These are phyloP conservation scores for Cryphonectria nitschkei DNA, from an alignment of 2,329 filamentous ascomycete genomes.

Conservation along the genomic window DNA sequence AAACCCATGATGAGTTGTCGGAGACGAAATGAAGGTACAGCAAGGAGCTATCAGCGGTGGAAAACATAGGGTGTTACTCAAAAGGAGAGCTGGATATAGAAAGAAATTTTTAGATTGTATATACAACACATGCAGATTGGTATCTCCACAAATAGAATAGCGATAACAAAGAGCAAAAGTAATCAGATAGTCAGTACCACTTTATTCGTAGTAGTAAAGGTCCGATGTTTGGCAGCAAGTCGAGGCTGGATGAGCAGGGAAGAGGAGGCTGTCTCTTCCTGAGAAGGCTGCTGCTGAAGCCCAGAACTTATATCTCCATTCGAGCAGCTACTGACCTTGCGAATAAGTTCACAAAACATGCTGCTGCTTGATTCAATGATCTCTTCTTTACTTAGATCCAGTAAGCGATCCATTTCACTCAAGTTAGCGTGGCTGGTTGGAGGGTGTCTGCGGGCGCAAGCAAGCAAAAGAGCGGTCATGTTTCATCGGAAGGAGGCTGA, in stretches of 20 bases:
- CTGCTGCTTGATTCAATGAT: background rate
- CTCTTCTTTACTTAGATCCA: background rate
- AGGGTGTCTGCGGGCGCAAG: background rate
- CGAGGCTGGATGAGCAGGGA: background rate
- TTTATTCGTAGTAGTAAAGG: background rate
- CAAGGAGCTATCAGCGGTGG: conserved; percentile 25
- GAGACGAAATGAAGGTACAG: conserved; percentile 26
- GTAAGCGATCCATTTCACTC: background rate
- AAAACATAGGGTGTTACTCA: conserved; percentile 23
- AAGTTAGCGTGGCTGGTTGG: too few relatives aligned
- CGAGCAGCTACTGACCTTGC: background rate
- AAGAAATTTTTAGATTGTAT: background rate
- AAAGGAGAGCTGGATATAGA: too few relatives aligned
- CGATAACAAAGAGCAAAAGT: background rate
- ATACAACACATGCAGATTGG: background rate
- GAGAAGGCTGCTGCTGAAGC: background rate
- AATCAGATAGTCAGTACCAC: background rate
- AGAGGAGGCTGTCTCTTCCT: background rate
- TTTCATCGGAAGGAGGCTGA: background rate
- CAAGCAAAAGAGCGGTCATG: background rate
- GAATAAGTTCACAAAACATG: background rate
- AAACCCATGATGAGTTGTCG: conserved; percentile 27
- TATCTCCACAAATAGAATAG: background rate
- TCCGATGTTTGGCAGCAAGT: background rate
- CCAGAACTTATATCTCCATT: background rate